These are phyloP conservation scores for Paecilomyces dactylethromorphus DNA, from an alignment of 2,329 filamentous ascomycete species.

Conservation along the genomic window DNA sequence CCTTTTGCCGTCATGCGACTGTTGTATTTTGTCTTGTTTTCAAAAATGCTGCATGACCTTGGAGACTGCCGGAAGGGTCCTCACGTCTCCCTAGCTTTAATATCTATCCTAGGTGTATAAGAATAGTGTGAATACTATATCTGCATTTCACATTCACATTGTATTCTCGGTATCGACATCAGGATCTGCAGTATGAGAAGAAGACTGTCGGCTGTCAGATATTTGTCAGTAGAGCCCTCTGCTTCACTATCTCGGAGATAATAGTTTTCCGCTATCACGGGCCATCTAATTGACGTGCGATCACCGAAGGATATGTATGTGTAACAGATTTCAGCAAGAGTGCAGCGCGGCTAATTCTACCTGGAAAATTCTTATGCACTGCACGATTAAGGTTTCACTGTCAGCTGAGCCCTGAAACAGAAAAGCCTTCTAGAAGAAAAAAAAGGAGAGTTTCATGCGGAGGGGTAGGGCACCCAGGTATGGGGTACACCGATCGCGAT, in stretches of 20 bases:
- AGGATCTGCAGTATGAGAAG: background rate
- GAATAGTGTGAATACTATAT: background rate
- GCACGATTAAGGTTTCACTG: background rate
- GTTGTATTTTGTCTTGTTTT: too few relatives aligned
- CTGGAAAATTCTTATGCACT: background rate
- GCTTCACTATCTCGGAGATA: background rate
- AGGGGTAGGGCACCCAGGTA: background rate
- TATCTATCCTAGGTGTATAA: too few relatives aligned
- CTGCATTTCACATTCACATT: background rate
- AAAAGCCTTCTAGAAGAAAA: background rate
- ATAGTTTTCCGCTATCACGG: background rate
- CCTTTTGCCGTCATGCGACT: too few relatives aligned
- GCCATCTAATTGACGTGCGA: too few relatives aligned
- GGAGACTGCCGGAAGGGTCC: too few relatives aligned
- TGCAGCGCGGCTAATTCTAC: too few relatives aligned
- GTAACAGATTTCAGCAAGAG: background rate
- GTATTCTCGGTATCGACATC: background rate
- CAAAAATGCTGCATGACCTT: too few relatives aligned
- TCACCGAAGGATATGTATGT: too few relatives aligned
- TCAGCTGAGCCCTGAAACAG: background rate
- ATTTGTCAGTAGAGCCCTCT: background rate
- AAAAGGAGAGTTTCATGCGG: background rate
- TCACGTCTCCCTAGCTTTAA: too few relatives aligned
- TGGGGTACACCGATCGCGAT: background rate
- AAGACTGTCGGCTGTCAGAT: background rate